These are phyloP conservation scores for Abortiporus biennis DNA, from an alignment of 1,284 basidiomycete genomes.

Conservation along the genomic window DNA sequence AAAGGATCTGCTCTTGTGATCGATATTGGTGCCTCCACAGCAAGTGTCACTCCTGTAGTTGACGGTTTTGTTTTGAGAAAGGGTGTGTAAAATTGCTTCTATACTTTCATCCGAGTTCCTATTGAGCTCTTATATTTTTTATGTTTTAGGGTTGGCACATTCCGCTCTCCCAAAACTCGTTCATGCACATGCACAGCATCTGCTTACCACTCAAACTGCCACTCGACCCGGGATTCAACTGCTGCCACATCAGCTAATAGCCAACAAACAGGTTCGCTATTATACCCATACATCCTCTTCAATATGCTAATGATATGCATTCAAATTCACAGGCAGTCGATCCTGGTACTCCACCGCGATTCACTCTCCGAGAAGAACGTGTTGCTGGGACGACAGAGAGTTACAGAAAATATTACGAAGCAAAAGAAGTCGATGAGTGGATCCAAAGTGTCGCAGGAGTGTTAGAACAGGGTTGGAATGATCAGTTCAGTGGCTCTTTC, in stretches of 20 bases:
- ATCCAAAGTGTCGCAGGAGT: slow-evolving; percentile 86
- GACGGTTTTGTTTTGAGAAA: slow-evolving; percentile 98
- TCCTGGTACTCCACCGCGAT: slow-evolving; percentile 52
- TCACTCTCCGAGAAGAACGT: slow-evolving; percentile 71
- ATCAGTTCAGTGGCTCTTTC: slow-evolving; percentile 50
- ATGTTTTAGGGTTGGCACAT: slow-evolving; percentile 52
- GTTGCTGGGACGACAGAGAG: slow-evolving; percentile 67
- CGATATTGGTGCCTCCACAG: slow-evolving; percentile 86
- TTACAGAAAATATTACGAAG: slow-evolving; percentile 83
- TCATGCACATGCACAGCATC: slow-evolving; percentile 66
- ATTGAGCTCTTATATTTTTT: background rate
- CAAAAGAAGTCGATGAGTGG: slow-evolving; percentile 89
- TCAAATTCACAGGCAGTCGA: slow-evolving; percentile 55
- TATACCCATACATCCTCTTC: slow-evolving; percentile 9
- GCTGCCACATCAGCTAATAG: slow-evolving; percentile 83
- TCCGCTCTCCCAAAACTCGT: slow-evolving; percentile 73
- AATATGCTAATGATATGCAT: background rate
- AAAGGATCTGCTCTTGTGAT: slow-evolving; percentile 95
- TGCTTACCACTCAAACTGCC: slow-evolving; percentile 43
- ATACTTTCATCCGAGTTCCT: slow-evolving; percentile 8
- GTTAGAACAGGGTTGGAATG: slow-evolving; percentile 83
- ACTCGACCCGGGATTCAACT: slow-evolving; percentile 56
- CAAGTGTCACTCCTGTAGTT: slow-evolving; percentile 91
- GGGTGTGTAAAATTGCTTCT: slow-evolving; percentile 40
- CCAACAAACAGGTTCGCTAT: slow-evolving; percentile 56